These are phyloP conservation scores for Phaeomoniella chlamydospora DNA, from an alignment of 2,329 filamentous ascomycete genomes.

Conservation along the genomic window DNA sequence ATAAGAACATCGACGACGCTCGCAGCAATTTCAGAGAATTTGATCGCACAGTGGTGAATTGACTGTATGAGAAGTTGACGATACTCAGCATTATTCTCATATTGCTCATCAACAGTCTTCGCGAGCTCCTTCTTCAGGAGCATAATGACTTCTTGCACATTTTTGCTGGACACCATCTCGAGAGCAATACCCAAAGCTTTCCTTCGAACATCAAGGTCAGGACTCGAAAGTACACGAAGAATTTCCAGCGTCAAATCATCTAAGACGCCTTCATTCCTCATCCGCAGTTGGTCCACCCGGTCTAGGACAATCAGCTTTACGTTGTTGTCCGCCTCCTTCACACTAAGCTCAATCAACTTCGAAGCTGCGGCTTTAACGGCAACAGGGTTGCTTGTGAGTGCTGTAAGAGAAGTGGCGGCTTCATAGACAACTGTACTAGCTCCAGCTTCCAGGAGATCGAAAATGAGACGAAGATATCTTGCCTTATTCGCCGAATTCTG, in stretches of 20 bases:
- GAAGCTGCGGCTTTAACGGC: slow-evolving; percentile 91
- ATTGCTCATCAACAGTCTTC: slow-evolving; percentile 96
- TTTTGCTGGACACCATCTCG: slow-evolving; percentile 98
- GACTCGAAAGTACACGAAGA: slow-evolving; percentile 81
- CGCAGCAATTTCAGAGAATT: slow-evolving; percentile 93
- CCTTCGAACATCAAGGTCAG: slow-evolving; percentile 86
- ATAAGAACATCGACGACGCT: slow-evolving; percentile 94
- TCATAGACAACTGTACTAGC: slow-evolving; percentile 95
- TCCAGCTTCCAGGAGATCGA: slow-evolving; percentile 84
- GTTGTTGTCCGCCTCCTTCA: slow-evolving; percentile 97
- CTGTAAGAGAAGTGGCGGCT: slow-evolving; percentile 85
- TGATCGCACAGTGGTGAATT: slow-evolving; percentile 97
- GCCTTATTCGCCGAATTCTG: slow-evolving; percentile 94
- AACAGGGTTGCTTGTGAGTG: slow-evolving; percentile 89
- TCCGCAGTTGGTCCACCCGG: slow-evolving; percentile 73
- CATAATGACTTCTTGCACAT: slow-evolving; percentile 92
- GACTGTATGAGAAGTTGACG: slow-evolving; percentile 89
- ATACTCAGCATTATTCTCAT: slow-evolving; percentile 96
- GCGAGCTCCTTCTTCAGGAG: slow-evolving; percentile 93
- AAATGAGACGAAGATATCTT: slow-evolving; percentile 84
- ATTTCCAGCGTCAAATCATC: slow-evolving; percentile 97
- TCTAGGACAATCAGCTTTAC: slow-evolving; percentile 97
- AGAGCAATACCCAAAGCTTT: slow-evolving; percentile 83
- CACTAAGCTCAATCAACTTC: slow-evolving; percentile 93
- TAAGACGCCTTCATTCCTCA: slow-evolving; percentile 78